Conservation (phyloP, 129 eudicot species). For the Glebionis coronaria region DNA sequence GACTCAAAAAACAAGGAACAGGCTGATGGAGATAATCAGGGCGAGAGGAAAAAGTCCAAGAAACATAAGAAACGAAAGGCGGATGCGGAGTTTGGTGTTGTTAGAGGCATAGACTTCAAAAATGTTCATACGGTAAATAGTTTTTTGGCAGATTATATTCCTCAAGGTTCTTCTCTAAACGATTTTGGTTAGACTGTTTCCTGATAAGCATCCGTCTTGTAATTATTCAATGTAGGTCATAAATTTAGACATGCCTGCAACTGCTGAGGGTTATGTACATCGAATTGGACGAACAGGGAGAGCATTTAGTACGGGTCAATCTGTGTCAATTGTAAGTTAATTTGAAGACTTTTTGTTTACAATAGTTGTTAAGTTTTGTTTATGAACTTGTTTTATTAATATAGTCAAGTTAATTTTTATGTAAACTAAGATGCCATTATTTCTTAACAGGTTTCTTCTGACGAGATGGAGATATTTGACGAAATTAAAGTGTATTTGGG, state of each 20-base stretch:
- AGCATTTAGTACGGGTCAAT: constrained; percentile 84
- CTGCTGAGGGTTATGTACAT: constrained; percentile 85
- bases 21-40: constrained; percentile 44
- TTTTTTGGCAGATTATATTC: background rate
- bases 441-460: constrained; percentile 68
- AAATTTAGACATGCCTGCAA: constrained; percentile 91
- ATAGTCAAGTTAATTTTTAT: background rate
- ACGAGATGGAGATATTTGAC: constrained; percentile 73
- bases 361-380: background rate
- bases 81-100: constrained; percentile 92
- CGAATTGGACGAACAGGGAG: constrained; percentile 99
- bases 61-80: constrained; percentile 53
- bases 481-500: constrained; percentile 71
- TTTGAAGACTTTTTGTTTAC: constrained; percentile 5
- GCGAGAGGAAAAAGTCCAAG: constrained; percentile 47
- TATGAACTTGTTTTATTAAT: background rate
- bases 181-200: background rate
- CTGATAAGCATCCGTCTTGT: background rate
- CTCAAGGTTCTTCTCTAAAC: background rate
- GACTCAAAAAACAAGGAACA: constrained; percentile 54
- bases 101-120: constrained; percentile 97
- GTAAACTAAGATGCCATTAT: background rate
- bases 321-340: constrained; percentile 80
- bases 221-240: constrained; percentile 49
- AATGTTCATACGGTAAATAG: constrained; percentile 82